Conservation (phyloP, 495 filamentous ascomycete genomes). For the Neurospora sp. region DNA sequence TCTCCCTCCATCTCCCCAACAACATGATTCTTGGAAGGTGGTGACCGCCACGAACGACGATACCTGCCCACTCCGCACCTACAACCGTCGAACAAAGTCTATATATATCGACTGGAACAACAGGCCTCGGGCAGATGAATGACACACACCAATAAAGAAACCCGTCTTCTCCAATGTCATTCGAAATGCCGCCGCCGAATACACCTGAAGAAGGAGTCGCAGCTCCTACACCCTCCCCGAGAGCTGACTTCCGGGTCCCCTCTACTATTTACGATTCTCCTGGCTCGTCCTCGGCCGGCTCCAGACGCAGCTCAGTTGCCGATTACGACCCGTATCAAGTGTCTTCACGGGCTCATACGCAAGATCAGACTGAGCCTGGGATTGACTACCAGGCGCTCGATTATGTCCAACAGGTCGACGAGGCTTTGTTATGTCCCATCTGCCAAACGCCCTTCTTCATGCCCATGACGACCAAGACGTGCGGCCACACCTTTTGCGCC, state of each 20-base stretch:
- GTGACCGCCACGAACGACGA: neutral
- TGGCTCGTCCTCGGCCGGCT: neutral
- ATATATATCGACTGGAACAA: neutral
- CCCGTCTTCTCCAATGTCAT: neutral
- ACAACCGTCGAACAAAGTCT: neutral
- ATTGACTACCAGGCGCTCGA: conserved; percentile 61
- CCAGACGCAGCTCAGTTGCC: conserved; percentile 2
- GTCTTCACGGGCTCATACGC: neutral
- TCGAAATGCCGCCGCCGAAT: neutral
- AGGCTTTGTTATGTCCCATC: conserved; percentile 74
- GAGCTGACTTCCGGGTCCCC: neutral
- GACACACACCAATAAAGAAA: neutral
- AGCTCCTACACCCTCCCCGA: neutral
- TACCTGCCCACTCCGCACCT: neutral
- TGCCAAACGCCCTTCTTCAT: conserved; percentile 66
- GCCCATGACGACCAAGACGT: conserved; percentile 56
- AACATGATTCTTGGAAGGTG: neutral
- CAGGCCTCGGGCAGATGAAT: neutral
- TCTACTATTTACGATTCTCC: neutral
- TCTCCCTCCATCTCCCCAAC: neutral
- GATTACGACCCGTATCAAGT: neutral
- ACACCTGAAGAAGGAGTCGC: neutral
- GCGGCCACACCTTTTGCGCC: conserved; percentile 61
- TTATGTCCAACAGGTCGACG: conserved; percentile 57
- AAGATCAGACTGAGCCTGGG: neutral